phyloP scores from a whole-genome alignment of 192 early-diverging fungal genomes.

The Gonapodya sp. region DNA sequence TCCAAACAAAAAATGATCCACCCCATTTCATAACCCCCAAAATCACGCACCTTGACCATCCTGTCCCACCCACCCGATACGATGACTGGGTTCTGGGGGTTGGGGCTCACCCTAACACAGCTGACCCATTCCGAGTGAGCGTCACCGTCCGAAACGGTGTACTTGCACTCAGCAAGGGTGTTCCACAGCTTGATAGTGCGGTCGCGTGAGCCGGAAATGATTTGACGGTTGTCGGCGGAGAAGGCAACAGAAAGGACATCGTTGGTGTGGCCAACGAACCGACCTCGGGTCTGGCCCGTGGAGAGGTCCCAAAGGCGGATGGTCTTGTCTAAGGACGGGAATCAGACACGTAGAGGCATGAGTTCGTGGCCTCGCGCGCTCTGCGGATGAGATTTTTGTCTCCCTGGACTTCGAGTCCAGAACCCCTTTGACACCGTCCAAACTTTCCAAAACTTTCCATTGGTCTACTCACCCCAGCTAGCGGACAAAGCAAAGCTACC shows the following conservation, averaged over 20 bases:
- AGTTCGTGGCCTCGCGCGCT: too few species aligned
- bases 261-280: slow-evolving; percentile 65
- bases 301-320: slow-evolving; percentile 98
- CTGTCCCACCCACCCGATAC: slow-evolving; percentile 99
- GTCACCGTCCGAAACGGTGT: slow-evolving; percentile 83
- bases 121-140: slow-evolving; percentile 98
- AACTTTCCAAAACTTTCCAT: too few species aligned
- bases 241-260: slow-evolving; percentile 98
- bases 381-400: too few species aligned
- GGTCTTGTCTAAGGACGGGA: slow-evolving; percentile 69
- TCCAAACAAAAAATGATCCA: slow-evolving; percentile 5
- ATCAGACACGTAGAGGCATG: too few species aligned
- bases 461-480: slow-evolving; percentile 64
- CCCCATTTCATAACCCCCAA: not conserved
- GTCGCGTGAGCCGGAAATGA: slow-evolving; percentile 96
- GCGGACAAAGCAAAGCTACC: slow-evolving; percentile 97
- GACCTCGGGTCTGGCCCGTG: slow-evolving; percentile 89
- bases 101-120: slow-evolving; percentile 98
- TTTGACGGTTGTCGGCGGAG: slow-evolving; percentile 99
- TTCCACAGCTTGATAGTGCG: slow-evolving; percentile 99
- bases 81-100: slow-evolving; percentile 95
- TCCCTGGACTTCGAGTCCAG: too few species aligned
- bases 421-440: too few species aligned
- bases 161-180: slow-evolving; percentile 99
- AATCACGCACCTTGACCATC: slow-evolving; percentile 88